A percentile compares a stretch with the other conserved stretches of the same genome.
phyloP scores from a whole-genome alignment of 73 alveolate genomes.

The Paramecium octaurelia region DNA sequence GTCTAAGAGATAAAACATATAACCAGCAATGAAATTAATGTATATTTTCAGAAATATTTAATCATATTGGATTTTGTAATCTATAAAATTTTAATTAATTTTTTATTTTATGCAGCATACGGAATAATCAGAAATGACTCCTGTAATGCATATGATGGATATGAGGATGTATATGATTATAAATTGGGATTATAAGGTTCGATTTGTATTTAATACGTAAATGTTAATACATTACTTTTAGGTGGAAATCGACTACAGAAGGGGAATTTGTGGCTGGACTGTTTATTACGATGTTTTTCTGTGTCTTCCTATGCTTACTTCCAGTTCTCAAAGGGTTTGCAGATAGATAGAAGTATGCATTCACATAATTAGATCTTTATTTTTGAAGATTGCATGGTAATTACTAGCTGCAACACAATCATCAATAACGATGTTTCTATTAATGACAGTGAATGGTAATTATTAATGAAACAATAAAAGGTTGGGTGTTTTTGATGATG shows the following conservation, averaged over 20 bases:
- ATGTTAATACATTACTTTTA: not conserved
- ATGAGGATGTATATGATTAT: not conserved
- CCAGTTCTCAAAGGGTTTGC: not conserved
- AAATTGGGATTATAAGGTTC: not conserved
- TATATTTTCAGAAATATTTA: not conserved
- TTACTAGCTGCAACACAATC: not conserved
- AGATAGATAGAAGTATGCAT: not conserved
- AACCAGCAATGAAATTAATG: not conserved
- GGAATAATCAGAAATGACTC: not conserved
- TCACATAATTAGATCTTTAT: not conserved
- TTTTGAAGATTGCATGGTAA: not conserved
- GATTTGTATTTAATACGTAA: not conserved
- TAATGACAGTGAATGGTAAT: not conserved
- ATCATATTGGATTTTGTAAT: not conserved
- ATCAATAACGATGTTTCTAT: not conserved
- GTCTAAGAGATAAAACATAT: constrained; percentile 64
- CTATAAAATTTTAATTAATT: not conserved
- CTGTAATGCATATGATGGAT: not conserved
- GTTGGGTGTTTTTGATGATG: not conserved
- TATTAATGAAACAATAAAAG: not conserved
- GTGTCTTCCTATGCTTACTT: not conserved
- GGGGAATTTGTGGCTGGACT: not conserved
- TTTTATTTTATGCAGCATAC: not conserved
- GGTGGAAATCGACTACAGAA: not conserved
- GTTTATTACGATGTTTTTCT: not conserved